These are phyloP conservation scores for Phialophora verrucosa DNA, from an alignment of 2,329 filamentous ascomycete genomes.

Conservation along the genomic window DNA sequence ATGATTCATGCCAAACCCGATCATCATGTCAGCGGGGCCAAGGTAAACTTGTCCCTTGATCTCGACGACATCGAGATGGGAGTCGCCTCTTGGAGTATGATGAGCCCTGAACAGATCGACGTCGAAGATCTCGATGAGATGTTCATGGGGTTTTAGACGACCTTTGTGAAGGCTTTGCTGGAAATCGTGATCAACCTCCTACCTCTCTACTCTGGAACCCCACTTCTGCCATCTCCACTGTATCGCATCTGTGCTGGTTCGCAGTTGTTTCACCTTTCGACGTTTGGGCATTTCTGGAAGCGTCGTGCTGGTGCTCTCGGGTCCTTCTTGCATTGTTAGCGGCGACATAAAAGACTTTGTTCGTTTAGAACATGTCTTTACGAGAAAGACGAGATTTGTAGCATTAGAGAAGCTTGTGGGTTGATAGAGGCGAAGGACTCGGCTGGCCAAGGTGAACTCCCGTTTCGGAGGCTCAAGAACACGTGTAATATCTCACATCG, in stretches of 20 bases:
- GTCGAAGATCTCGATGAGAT: constrained; percentile 91
- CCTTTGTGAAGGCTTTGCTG: not conserved
- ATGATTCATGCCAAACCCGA: constrained; percentile 37
- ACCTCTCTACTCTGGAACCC: constrained; percentile 6
- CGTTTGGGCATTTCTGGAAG: not conserved
- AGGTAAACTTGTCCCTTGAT: constrained; percentile 52
- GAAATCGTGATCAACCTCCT: not conserved
- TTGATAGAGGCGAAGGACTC: not conserved
- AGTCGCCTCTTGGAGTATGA: constrained; percentile 64
- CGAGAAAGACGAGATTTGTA: constrained; percentile 21
- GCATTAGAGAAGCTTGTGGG: constrained; percentile 17
- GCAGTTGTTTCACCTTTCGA: not conserved
- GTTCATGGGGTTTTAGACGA: constrained; percentile 64
- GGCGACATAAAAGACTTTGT: constrained; percentile 8
- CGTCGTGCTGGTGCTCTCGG: constrained; percentile 9
- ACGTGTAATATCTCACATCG: constrained; percentile 6
- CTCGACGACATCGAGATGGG: constrained; percentile 51
- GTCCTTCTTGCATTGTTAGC: constrained; percentile 4
- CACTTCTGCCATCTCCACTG: not conserved
- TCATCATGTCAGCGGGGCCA: constrained; percentile 24
- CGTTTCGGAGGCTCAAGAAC: not conserved
- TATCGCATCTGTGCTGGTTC: not conserved
- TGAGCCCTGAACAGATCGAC: constrained; percentile 85
- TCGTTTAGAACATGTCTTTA: constrained; percentile 13
- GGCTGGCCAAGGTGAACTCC: not conserved